Evolutionary conservation across 805 yeast species (phyloP), one percentile per base, ranked within the genome.

Genomic region (Suhomyces prunicola): DNA sequence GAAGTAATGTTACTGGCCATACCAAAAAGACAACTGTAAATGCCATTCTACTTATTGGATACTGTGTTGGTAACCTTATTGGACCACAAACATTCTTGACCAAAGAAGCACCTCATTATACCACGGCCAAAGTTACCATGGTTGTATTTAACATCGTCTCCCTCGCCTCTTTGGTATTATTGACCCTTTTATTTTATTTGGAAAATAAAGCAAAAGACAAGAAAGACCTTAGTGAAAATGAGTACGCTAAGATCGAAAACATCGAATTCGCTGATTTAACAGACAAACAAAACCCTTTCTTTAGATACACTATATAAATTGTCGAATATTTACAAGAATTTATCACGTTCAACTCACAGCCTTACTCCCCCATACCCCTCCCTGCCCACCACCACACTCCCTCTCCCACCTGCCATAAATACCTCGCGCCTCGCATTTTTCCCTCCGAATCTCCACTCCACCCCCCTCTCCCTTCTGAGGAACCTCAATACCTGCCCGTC

Each of bases 1-100:
- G 82, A 29, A 69, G 81, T 6, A 82, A 82, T 59, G 73, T 76
- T 46, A 80, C 81, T 6, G 88, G 88, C 12, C 79, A 77, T 59
- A 82, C 87, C 9, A 84, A 83, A 68, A 82, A 81, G 62, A 66
- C 73, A 46, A 70, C 79, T 2, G 76, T 71, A 1, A 80, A 73
- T 60, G 78, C 82, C 1, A 57, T 78, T 33, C 64, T 69, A 54
- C 70, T 83, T 42, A 61, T 82, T 49, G 80, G 78, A 4, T 82
- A 76, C 65, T 78, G 84, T 63, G 78, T 71, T 7, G 87, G 87
- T 23, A 83, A 82, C 60, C 66, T 80, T 48, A 66, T 74, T 48
- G 87, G 87, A 2, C 85, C 86, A 2, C 84, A 80, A 56, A 70
- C 82, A 4, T 81, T 81, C 59, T 64, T 66, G 44, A 65, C 66